These are phyloP conservation scores for Lentinula boryana DNA, from an alignment of 768 basidiomycete species.

Conservation along the genomic window DNA sequence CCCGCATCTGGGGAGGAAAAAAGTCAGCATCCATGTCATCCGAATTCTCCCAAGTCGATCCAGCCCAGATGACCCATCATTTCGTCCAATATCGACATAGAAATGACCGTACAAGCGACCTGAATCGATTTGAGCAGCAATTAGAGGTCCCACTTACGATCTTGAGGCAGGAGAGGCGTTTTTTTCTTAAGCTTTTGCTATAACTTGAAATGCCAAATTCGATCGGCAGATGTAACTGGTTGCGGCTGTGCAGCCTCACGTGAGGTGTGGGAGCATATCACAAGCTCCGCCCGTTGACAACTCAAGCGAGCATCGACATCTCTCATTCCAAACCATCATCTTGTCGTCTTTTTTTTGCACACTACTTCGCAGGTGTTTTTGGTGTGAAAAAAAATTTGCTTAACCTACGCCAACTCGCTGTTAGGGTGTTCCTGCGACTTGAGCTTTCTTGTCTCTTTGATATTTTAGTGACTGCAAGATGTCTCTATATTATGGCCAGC, in stretches of 20 bases:
- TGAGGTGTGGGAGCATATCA: neutral
- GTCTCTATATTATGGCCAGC: constrained; percentile 7
- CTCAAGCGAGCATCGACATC: neutral
- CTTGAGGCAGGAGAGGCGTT: neutral
- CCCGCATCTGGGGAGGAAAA: constrained; percentile 65
- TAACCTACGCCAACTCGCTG: constrained; percentile 3
- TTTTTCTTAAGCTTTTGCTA: neutral
- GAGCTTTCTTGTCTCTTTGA: neutral
- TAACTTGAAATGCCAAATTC: neutral
- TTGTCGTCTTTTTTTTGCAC: neutral
- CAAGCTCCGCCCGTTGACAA: neutral
- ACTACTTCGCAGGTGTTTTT: neutral
- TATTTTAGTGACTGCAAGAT: constrained; percentile 4
- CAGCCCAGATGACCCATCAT: neutral
- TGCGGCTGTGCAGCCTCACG: neutral
- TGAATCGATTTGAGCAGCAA: neutral
- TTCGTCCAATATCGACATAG: neutral
- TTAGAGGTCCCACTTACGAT: neutral
- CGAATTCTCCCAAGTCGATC: constrained; percentile 15
- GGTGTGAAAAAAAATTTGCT: neutral
- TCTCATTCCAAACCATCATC: constrained; percentile 6
- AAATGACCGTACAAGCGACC: neutral
- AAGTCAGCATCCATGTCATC: constrained; percentile 32
- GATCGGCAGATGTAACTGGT: neutral
- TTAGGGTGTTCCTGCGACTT: neutral